Base-by-base conservation (phyloP, 805 yeast genomes). In the Kuraishia piskuri region DNA sequence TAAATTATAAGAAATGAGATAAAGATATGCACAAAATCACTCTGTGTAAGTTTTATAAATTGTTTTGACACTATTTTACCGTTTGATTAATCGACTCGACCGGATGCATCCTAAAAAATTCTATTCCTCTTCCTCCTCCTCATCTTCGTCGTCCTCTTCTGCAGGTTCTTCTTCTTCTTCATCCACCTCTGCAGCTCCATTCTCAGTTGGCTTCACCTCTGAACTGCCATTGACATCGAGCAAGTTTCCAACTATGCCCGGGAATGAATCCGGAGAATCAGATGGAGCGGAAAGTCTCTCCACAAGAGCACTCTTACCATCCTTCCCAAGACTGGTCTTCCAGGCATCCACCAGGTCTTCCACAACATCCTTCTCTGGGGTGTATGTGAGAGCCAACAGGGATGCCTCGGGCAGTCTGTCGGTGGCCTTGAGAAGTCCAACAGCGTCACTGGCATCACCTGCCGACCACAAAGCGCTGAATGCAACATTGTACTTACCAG, bases 391-490 rank as follows among this genome's bases (percentile, higher is more conserved):
- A 40, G 87, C 87, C 58, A 94, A 79, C 57, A 94, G 66, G 2
- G 97, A 79, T 31, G 97, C 97, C 69, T 94, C 99, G 1, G 96
- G 76, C 55, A 74, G 75, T 65, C 96, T 80, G 44, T 80, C 88
- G 52, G 89, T 78, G 63, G 78, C 74, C 49, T 79, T 74, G 61
- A 94, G 77, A 58, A 94, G 73, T 22, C 80, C 79, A 53, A 84
- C 75, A 59, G 91, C 86, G 46, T 76, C 74, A 19, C 72, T 70
- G 44, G 82, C 74, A 64, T 90, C 87, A 45, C 96, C 92, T 31
- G 85, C 79, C 53, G 83, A 74, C 98, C 98, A 94, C 67, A 83
- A 83, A 12, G 96, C 86, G 65, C 88, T 90, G 75, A 90, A 94
- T 23, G 98, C 96, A 54, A 91, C 74, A 68, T 94, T 94, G 69